Conservation (phyloP, 495 filamentous ascomycete genomes). For the Tuber magnatum region DNA sequence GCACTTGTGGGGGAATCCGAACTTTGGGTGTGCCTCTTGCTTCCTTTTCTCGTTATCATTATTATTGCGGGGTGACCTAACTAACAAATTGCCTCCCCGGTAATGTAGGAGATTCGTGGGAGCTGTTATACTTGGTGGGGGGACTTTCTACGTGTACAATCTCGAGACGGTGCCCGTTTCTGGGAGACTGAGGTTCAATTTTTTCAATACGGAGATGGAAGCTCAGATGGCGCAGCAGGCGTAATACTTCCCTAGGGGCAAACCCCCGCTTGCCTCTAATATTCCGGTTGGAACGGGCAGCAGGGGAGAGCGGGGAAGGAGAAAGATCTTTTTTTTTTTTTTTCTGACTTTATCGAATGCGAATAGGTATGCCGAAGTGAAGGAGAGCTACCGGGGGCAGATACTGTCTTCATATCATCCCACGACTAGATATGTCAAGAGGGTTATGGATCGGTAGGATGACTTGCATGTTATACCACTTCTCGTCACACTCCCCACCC, state of each 20-base stretch:
- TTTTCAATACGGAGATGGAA: slow-evolving; percentile 54
- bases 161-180: slow-evolving; percentile 74
- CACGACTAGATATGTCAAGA: slow-evolving; percentile 51
- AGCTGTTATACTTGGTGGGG: slow-evolving; percentile 5
- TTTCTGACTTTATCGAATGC: background rate
- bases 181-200: slow-evolving; percentile 75
- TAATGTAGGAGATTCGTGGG: slow-evolving; percentile 18
- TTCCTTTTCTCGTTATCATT: background rate
- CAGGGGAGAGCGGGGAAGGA: background rate
- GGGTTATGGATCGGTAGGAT: slow-evolving; percentile 52
- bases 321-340: background rate
- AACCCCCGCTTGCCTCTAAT: background rate
- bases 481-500: background rate
- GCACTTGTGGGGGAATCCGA: slow-evolving; percentile 10
- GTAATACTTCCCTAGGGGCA: slow-evolving; percentile 6
- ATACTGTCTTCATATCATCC: slow-evolving; percentile 53
- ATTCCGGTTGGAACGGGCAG: background rate
- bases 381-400: slow-evolving; percentile 40
- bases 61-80: background rate
- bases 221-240: slow-evolving; percentile 44
- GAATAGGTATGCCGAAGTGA: slow-evolving; percentile 40
- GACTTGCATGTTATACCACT: background rate
- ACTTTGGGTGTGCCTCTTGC: slow-evolving; percentile 11
- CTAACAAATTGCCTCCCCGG: background rate
- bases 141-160: slow-evolving; percentile 60